Evolutionary conservation across 2,329 filamentous ascomycete species (phyloP), one percentile per base, ranked within the genome.

Genomic region (Trichoderma sp.): DNA sequence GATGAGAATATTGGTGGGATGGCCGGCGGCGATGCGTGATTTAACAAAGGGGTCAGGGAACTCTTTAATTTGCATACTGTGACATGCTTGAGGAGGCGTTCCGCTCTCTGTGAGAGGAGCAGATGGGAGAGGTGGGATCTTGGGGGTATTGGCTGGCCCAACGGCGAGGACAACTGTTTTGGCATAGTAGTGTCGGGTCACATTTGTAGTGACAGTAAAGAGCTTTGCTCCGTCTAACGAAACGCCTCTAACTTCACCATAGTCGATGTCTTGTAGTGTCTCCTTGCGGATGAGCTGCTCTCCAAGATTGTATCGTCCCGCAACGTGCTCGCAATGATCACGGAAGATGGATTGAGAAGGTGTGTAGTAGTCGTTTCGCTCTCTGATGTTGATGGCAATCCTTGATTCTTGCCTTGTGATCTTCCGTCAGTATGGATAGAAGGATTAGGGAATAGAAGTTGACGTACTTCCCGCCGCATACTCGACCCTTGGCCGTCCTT

Each of bases 321-420:
- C 82, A 7, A 91, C 82, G 13, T 84, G 82, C 34, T 81, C 73
- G 75, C 89, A 91, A 72, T 90, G 89, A 63, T 89, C 85, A 6
- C 80, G 79, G 73, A 91, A 92, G 2, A 91, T 81, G 1, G 81
- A 78, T 0, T 84, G 84, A 0, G 87, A 89, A 0, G 89, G 89
- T 0, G 86, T 88, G 76, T 85, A 91, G 73, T 91, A 92, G 74
- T 92, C 89, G 72, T 90, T 89, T 9, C 87, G 83, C 63, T 91
- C 89, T 68, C 89, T 81, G 58, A 90, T 84, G 68, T 91, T 89
- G 27, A 91, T 87, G 67, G 86, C 78, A 13, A 87, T 77, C 68
- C 81, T 73, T 27, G 79, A 75, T 70, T 83, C 75, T 72, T 84
- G 73, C 73, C 81, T 80, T 76, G 69, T 22, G 52, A 73, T 74